Evolutionary conservation across 1,284 basidiomycete genomes (phyloP), one percentile per base, ranked within the genome.

Genomic region (Leccinum fuscescens): DNA sequence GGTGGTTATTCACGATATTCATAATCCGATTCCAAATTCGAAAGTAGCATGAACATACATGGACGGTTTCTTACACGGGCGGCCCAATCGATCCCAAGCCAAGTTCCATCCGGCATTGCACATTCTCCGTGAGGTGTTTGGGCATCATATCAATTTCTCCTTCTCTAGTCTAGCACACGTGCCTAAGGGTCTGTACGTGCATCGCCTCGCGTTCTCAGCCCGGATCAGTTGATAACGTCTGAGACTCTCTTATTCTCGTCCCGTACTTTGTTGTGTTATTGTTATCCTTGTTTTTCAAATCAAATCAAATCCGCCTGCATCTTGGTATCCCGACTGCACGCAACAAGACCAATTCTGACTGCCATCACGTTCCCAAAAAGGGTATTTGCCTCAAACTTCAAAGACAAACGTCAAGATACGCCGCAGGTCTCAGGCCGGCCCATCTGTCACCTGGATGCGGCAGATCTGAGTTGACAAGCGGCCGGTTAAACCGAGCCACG

Each of bases 51-150:
- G 35, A 15, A 55, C 49, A 50, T 53, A 29, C 31, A 9, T 27
- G 54, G 65, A 61, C 12, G 6, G 66, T 65, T 67, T 67, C 65
- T 65, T 42, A 33, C 62, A 54, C 58, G 62, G 55, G 60, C 4
- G 35, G 20, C 64, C 64, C 48, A 31, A 29, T 46, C 33, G 7
- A n/a, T 46, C 27, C 11, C n/a, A 50, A 14, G 11, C 48, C 48
- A 14, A 59, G 24, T 22, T 42, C 9, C 29, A 20, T 17, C 29
- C 24, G 50, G 20, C 22, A 27, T 27, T 22, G 7, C 22, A 27
- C 9, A 22, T 12, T 24, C 46, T 22, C 24, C 48, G 37, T 35
- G 17, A 6, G 42, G 42, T 44, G 17, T 44, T 9, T 17, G 22
- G 8, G 5, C 42, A 52, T 29, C 35, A 51, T 29, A 29, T 37